Base-by-base conservation (phyloP, 1,139 yeast genomes). In the Scheffersomyces illinoinensis region DNA sequence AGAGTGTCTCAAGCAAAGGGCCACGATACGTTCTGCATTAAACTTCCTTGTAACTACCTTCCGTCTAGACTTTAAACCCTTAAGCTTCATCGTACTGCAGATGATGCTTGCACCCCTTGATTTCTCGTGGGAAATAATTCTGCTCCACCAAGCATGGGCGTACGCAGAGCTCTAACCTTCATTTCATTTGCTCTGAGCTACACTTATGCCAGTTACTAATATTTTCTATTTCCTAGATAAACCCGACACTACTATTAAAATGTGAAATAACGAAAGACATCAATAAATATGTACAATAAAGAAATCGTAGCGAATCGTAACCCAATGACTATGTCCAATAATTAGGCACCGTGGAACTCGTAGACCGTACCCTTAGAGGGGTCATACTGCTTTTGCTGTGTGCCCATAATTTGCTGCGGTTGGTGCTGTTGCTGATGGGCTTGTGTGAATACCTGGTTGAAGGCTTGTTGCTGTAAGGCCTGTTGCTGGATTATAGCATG, bases 381-480 rank as follows among this genome's bases (percentile, higher is more conserved):
- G 21, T 14, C 24, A 14, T 49, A n/a, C 14, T 66, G 70, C 21
- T 58, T 64, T 23, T 61, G 67, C 43, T 57, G 65, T 47, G 57
- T 65, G 54, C 55, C 61, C 49, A 56, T 58, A 56, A 48, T 50
- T 50, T 55, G 58, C 53, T 56, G 60, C 6, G 19, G 58, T 50
- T 57, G 61, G 54, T 63, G 63, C 50, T 60, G 62, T 39, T 57
- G 61, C 24, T 57, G 61, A 49, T 63, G 67, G n/a, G 61, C 63
- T 47, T 63, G 68, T 17, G 62, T 64, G 49, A 64, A 58, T 14
- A 65, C 66, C 57, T 63, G 66, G 57, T 62, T 64, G 55, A 64
- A 64, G 18, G 66, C 66, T 56, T 64, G 66, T 53, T 65, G 67
- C 54, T 63, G 66, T n/a, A n/a, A n/a, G 18, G 66, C 66, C 57